Percentiles rank a stretch among this genome's conserved stretches.
phyloP scores from a whole-genome alignment of 805 yeast species.

The Kodamaea laetipori region DNA sequence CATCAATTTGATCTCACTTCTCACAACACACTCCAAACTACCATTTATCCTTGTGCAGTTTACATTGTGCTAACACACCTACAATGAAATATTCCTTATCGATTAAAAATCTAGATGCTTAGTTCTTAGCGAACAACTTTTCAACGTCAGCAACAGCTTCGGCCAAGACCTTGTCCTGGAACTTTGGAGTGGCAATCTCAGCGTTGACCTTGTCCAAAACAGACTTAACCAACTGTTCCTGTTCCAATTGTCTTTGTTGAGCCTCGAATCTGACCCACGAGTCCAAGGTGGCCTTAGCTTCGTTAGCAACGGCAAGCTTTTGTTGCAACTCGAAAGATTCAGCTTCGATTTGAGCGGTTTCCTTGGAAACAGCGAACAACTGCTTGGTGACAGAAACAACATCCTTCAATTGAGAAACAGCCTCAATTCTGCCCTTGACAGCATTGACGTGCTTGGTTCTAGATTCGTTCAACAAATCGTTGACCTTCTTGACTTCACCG shows the following conservation, averaged over 20 bases:
- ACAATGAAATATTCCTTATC: not conserved
- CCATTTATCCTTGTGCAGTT: no score
- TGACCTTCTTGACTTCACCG: constrained; percentile 78
- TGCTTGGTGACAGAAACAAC: constrained; percentile 90
- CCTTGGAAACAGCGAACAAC: constrained; percentile 91
- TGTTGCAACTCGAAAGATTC: constrained; percentile 92
- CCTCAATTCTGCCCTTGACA: constrained; percentile 86
- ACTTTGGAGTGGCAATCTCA: constrained; percentile 81
- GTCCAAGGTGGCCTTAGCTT: constrained; percentile 94
- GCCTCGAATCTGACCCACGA: constrained; percentile 99
- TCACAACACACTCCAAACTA: no score
- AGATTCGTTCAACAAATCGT: constrained; percentile 79
- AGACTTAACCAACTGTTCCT: constrained; percentile 82
- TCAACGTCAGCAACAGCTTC: constrained; percentile 94
- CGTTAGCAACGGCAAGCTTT: constrained; percentile 78
- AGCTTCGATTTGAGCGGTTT: constrained; percentile 95
- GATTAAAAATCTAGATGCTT: constrained; percentile 15
- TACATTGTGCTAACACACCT: no score
- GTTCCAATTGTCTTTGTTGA: constrained; percentile 94
- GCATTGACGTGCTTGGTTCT: constrained; percentile 90
- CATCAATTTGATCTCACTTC: no score
- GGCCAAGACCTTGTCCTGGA: constrained; percentile 88
- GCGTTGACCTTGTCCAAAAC: constrained; percentile 87
- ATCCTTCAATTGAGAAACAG: constrained; percentile 86
- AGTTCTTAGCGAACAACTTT: constrained; percentile 65